Evolutionary conservation across 768 basidiomycete species (phyloP), one percentile per base, ranked within the genome.

Genomic region (Tricholoma flavovirens): DNA sequence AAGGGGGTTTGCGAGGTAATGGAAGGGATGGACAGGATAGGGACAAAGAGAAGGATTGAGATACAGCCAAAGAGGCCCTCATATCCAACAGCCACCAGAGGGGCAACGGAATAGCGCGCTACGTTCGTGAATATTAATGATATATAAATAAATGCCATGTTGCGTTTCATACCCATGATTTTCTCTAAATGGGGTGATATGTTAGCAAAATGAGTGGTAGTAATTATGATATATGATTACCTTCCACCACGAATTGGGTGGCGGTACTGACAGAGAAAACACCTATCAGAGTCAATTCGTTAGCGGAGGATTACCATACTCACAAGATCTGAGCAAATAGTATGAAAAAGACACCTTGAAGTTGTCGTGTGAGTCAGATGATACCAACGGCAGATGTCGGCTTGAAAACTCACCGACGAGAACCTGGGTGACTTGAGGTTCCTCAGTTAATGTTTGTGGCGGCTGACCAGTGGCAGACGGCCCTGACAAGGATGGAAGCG

Each of bases 261-360:
- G 93, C 93, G 26, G 91, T 90, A 75, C 91, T 94, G 67, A 24
- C 56, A 52, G 12, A 57, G 26, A 50, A 43, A 36, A 46, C 4
- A 48, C 33, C 12, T 26, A 22, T 42, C 24, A 30, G 17, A 53
- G 46, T n/a, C 32, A 53, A 32, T 53, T 51, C 21, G 19, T 33
- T 45, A 63, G 61, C 58, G 63, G 55, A 57, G 55, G 55, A 57
- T 60, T 58, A 56, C 57, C 58, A 36, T 55, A 67, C 87, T 78
- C 68, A 93, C 90, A 98, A 98, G 60, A 97, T 71, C 71, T 98
- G 96, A 22, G 96, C 96, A 67, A 97, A 93, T 26, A 97, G 73
- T 54, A 98, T 80, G 69, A 99, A 87, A 69, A 92, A 83, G 30
- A 98, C 86, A 54, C 96, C 95, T 90, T 56, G 26, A 57, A 32